Conservation (phyloP, 2,329 filamentous ascomycete genomes). For the Verticillium albo-atrum region DNA sequence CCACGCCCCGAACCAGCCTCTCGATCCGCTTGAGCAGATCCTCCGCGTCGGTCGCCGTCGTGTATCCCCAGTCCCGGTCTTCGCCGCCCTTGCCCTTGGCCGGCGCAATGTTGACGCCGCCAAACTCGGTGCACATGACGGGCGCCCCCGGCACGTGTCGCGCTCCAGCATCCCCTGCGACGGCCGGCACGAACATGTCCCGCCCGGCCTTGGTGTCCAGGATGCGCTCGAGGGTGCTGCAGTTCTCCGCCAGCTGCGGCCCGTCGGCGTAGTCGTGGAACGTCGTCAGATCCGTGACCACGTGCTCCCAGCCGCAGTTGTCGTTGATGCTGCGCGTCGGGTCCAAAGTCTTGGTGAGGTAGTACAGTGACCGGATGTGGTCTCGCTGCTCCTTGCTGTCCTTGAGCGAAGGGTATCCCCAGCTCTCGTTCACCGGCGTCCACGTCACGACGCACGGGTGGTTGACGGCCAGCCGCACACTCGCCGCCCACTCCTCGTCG, state of each 20-base stretch:
- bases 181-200: conserved; percentile 49
- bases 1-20: conserved; percentile 53
- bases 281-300: conserved; percentile 58
- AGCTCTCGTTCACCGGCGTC: conserved; percentile 62
- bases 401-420: conserved; percentile 58
- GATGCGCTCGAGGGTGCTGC: conserved; percentile 47
- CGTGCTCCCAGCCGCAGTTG: conserved; percentile 70
- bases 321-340: conserved; percentile 63
- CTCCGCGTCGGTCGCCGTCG: conserved; percentile 55
- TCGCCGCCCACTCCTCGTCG: conserved; percentile 60
- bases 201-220: conserved; percentile 46
- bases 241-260: conserved; percentile 49
- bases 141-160: conserved; percentile 51
- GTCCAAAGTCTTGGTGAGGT: conserved; percentile 60
- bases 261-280: conserved; percentile 66
- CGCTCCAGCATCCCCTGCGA: conserved; percentile 41
- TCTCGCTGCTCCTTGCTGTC: conserved; percentile 54
- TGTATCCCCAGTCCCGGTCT: conserved; percentile 62
- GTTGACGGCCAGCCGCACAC: conserved; percentile 60
- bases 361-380: conserved; percentile 60
- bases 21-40: conserved; percentile 57
- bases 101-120: conserved; percentile 61
- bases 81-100: conserved; percentile 31
- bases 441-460: conserved; percentile 61
- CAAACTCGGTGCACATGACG: conserved; percentile 64